Evolutionary conservation across 352 stramenopile genomes (phyloP).

Genomic region (Plasmopara viticola): DNA sequence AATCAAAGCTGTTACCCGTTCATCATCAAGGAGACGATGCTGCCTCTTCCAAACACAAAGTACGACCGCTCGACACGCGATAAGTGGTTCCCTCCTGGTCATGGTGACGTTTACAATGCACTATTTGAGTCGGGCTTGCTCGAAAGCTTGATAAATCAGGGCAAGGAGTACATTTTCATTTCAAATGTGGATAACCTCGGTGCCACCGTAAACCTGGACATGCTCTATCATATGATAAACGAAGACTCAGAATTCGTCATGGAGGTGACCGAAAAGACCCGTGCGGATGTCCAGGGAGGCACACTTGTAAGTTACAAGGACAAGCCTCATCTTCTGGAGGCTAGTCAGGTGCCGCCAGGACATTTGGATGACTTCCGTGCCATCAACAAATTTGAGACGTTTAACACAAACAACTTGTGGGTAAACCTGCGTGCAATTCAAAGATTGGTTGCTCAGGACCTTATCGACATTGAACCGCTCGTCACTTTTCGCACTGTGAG

Average conservation of each 20-base stretch:
- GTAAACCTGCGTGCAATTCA: constrained; percentile 97
- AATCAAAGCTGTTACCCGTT: constrained; percentile 91
- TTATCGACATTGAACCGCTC: constrained; percentile 97
- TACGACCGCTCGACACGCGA: constrained; percentile 75
- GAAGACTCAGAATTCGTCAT: constrained; percentile 97
- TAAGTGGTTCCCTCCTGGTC: constrained; percentile 95
- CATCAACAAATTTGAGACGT: constrained; percentile 95
- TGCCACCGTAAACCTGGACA: constrained; percentile 95
- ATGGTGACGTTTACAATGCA: constrained; percentile 98
- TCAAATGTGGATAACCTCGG: constrained; percentile 99
- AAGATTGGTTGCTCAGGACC: constrained; percentile 91
- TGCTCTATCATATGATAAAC: constrained; percentile 98
- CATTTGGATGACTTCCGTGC: constrained; percentile 93
- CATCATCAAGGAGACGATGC: constrained; percentile 87
- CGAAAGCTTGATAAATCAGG: constrained; percentile 91
- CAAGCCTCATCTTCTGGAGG: constrained; percentile 96
- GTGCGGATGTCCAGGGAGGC: constrained; percentile 88
- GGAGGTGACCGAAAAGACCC: constrained; percentile 94
- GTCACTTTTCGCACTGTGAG: constrained; percentile 93
- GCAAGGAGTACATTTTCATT: constrained; percentile 99
- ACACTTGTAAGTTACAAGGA: constrained; percentile 87
- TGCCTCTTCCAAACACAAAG: constrained; percentile 82
- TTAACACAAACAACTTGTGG: constrained; percentile 99
- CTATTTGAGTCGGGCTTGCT: constrained; percentile 96
- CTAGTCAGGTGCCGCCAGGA: constrained; percentile 93